Evolutionary conservation across 2,329 filamentous ascomycete species (phyloP).

Genomic region (Pseudogymnoascus sp.): DNA sequence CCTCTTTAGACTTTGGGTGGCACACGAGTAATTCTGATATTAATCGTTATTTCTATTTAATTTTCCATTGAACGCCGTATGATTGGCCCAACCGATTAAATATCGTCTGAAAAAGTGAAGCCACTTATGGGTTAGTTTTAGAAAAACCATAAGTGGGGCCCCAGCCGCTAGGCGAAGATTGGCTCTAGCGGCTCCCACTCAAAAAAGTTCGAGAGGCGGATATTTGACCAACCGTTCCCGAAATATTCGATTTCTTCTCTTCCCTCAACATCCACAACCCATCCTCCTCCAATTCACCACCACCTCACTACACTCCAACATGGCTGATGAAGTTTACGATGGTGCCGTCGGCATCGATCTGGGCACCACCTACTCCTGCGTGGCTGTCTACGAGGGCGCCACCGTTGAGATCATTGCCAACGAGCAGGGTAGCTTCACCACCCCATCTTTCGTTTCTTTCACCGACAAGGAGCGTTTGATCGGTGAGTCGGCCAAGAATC

Average conservation of each 20-base stretch:
- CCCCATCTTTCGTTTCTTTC: slow-evolving; percentile 98
- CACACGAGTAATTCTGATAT: not conserved
- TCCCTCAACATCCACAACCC: slow-evolving; percentile 13
- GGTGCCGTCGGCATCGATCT: slow-evolving; percentile 99
- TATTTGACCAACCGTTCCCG: slow-evolving; percentile 4
- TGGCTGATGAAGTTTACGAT: slow-evolving; percentile 98
- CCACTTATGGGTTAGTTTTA: not conserved
- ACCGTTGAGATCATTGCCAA: slow-evolving; percentile 99
- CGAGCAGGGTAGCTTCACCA: slow-evolving; percentile 99
- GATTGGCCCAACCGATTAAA: not conserved
- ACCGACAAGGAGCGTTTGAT: slow-evolving; percentile 98
- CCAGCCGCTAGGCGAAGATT: not conserved
- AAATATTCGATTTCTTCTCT: slow-evolving; percentile 7
- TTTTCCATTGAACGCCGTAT: not conserved
- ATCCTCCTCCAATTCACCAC: slow-evolving; percentile 13
- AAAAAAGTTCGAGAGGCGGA: slow-evolving; percentile 6
- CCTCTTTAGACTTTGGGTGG: not conserved
- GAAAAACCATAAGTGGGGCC: not conserved
- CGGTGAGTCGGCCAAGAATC: slow-evolving; percentile 99
- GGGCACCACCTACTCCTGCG: slow-evolving; percentile 99
- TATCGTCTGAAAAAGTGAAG: not conserved
- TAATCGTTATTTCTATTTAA: not conserved
- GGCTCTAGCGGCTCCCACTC: slow-evolving; percentile 4
- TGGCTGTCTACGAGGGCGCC: slow-evolving; percentile 97
- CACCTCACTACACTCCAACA: slow-evolving; percentile 39